phyloP scores from a whole-genome alignment of 495 filamentous ascomycete species.

The Articulospora tetracladia region DNA sequence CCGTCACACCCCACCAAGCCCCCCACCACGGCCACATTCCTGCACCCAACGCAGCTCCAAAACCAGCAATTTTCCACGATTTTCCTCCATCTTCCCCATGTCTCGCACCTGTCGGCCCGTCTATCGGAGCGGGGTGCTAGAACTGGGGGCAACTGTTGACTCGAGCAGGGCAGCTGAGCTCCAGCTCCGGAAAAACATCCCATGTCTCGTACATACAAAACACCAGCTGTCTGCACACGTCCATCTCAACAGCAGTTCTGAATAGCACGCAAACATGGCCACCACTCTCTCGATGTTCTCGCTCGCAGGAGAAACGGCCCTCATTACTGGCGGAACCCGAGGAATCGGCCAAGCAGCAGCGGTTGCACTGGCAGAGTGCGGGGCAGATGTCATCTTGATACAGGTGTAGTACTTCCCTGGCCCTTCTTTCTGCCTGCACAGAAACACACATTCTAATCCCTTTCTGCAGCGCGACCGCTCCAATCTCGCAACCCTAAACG shows the following conservation, averaged over 20 bases:
- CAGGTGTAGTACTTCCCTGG: conserved; percentile 46
- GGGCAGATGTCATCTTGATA: conserved; percentile 76
- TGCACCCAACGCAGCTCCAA: neutral
- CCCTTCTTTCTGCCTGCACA: neutral
- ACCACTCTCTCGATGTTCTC: conserved; percentile 39
- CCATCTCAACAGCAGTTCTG: too few relatives aligned
- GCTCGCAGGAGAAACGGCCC: conserved; percentile 66
- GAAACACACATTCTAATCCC: neutral
- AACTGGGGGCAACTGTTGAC: conserved; percentile 4
- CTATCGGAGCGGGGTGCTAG: conserved; percentile 16
- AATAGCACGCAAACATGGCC: neutral
- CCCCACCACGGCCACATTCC: neutral
- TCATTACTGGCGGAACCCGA: conserved; percentile 83
- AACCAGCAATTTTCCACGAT: conserved; percentile 4
- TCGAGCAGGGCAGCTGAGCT: neutral
- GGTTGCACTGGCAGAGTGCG: conserved; percentile 75
- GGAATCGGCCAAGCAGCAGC: conserved; percentile 87
- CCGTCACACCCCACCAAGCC: neutral
- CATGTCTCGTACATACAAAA: too few relatives aligned
- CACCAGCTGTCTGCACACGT: too few relatives aligned
- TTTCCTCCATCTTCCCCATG: neutral
- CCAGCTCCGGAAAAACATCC: neutral
- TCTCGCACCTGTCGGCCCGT: conserved; percentile 15
- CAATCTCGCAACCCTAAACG: conserved; percentile 58
- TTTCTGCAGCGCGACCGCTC: conserved; percentile 54